A percentile compares a stretch with the other conserved stretches of the same genome.
These are phyloP conservation scores for Cladophialophora immunda DNA, from an alignment of 2,329 filamentous ascomycete species.

Conservation along the genomic window DNA sequence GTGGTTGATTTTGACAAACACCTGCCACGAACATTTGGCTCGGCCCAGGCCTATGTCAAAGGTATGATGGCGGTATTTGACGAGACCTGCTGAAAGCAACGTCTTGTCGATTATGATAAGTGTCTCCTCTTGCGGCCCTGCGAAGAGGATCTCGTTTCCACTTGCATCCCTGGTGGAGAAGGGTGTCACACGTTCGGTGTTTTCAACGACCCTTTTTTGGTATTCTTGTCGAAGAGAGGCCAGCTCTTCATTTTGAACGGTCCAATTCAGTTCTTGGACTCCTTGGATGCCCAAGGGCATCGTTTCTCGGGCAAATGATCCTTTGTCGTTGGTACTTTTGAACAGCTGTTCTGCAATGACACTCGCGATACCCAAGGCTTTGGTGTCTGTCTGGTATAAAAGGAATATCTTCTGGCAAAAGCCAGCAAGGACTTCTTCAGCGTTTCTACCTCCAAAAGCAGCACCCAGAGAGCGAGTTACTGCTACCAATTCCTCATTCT, in stretches of 20 bases:
- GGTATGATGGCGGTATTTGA: constrained; percentile 12
- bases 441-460: neutral
- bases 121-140: neutral
- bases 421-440: constrained; percentile 11
- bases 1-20: constrained; percentile 16
- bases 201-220: neutral
- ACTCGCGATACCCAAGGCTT: neutral
- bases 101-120: constrained; percentile 7
- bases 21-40: neutral
- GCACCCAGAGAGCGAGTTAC: neutral
- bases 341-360: constrained; percentile 23
- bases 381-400: neutral
- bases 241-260: constrained; percentile 19
- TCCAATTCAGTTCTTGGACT: constrained; percentile 23
- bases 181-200: neutral
- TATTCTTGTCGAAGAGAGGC: constrained; percentile 6
- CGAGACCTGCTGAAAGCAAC: constrained; percentile 11
- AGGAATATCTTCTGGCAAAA: constrained; percentile 28
- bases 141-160: constrained; percentile 8
- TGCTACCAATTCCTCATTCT: constrained; percentile 4
- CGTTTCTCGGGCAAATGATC: neutral
- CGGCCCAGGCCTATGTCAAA: neutral
- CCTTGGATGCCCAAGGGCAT: constrained; percentile 21
- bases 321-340: constrained; percentile 9
- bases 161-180: neutral